These are phyloP conservation scores for Fusarium neocosmosporiellum DNA, from an alignment of 2,329 filamentous ascomycete genomes.

Conservation along the genomic window DNA sequence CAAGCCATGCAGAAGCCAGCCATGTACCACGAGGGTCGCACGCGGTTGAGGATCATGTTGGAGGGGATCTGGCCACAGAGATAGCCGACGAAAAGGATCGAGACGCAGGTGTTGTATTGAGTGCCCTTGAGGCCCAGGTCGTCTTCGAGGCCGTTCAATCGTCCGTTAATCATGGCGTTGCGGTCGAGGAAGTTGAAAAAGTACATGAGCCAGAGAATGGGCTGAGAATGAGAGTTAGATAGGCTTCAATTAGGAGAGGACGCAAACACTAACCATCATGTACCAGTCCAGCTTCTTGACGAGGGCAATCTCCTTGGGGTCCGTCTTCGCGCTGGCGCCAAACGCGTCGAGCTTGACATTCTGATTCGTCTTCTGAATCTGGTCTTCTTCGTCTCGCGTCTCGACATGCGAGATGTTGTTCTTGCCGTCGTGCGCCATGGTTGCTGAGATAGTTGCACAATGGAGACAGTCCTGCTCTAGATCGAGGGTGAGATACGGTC, in stretches of 20 bases:
- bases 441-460: neutral
- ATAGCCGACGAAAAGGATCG: constrained; percentile 53
- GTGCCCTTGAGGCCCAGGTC: constrained; percentile 60
- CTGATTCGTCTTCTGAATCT: neutral
- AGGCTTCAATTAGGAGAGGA: neutral
- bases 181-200: constrained; percentile 58
- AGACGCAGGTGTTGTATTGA: constrained; percentile 50
- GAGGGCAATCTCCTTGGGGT: constrained; percentile 34
- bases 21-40: constrained; percentile 59
- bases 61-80: constrained; percentile 50
- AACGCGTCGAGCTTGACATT: neutral
- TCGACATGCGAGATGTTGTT: constrained; percentile 13
- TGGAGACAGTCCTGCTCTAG: neutral
- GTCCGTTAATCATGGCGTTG: constrained; percentile 68
- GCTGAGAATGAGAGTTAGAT: constrained; percentile 22
- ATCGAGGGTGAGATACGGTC: neutral
- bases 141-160: constrained; percentile 63
- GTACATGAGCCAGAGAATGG: constrained; percentile 55
- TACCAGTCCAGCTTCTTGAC: constrained; percentile 35
- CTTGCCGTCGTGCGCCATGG: constrained; percentile 1
- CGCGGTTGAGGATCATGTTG: constrained; percentile 55
- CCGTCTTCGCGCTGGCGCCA: constrained; percentile 28
- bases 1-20: constrained; percentile 50
- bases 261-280: constrained; percentile 22
- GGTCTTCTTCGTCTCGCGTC: neutral